Conservation (phyloP, 2,329 filamentous ascomycete genomes). For the Colletotrichum tofieldiae region DNA sequence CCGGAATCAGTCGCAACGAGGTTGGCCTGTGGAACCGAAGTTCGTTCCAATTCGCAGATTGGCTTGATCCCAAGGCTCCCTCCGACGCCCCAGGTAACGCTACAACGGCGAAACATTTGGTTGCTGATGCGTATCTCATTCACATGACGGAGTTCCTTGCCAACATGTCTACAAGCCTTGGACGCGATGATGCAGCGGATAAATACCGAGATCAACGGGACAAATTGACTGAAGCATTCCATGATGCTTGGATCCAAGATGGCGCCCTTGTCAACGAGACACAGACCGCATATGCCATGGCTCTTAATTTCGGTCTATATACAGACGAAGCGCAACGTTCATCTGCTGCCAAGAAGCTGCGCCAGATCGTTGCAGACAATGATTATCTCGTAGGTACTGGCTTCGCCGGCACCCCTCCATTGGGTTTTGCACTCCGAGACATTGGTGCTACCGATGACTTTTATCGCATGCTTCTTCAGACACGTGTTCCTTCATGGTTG, state of each 20-base stretch:
- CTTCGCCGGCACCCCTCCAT: constrained; percentile 61
- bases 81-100: constrained; percentile 56
- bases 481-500: constrained; percentile 62
- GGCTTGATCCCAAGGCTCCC: constrained; percentile 64
- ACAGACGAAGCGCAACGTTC: constrained; percentile 41
- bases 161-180: constrained; percentile 53
- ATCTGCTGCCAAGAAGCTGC: constrained; percentile 49
- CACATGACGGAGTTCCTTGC: constrained; percentile 58
- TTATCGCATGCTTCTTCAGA: constrained; percentile 66
- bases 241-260: constrained; percentile 50
- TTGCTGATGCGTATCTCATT: constrained; percentile 64
- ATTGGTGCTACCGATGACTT: constrained; percentile 52
- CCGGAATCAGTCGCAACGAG: constrained; percentile 51
- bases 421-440: constrained; percentile 51
- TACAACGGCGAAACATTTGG: constrained; percentile 57
- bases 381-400: constrained; percentile 58
- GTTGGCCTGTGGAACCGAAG: constrained; percentile 59
- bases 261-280: constrained; percentile 55
- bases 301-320: constrained; percentile 57
- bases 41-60: constrained; percentile 60
- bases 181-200: constrained; percentile 47
- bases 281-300: constrained; percentile 58
- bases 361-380: constrained; percentile 52
- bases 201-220: constrained; percentile 45
- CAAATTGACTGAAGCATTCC: constrained; percentile 49